Base-by-base conservation (phyloP, 768 basidiomycete genomes). In the Strobilomyces echinocephalus region DNA sequence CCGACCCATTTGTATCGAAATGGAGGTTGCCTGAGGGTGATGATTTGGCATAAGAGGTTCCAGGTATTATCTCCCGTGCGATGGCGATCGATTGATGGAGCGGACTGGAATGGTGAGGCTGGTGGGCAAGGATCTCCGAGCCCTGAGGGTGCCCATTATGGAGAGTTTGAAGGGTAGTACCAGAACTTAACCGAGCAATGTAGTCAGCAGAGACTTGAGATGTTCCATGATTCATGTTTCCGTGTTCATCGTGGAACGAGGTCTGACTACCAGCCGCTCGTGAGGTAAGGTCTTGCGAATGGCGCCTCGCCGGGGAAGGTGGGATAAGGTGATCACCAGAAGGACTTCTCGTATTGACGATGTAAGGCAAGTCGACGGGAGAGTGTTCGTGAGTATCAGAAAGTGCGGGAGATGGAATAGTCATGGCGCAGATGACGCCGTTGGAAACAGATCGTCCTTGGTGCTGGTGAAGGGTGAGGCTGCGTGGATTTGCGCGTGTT, bases 291-390 rank as follows among this genome's bases (percentile, higher is more conserved):
- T 49, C 54, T 41, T 41, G 56, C 1, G 63, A 57, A 44, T 46
- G 43, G 21, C 42, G 56, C 30, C 57, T 60, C 48, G 52, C 44
- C 8, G 50, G 55, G 34, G 42, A 10, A 5, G 52, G 66, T 16
- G 63, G 63, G 3, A 38, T 4, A 15, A 67, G 58, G 24, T 65
- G 64, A n/a, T 30, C 16, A 16, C 58, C 63, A 33, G 63, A 65
- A 8, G 46, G 47, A 10, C 62, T 61, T 35, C 54, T 59, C 20
- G 38, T 26, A 41, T 9, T 51, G 26, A n/a, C n/a, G n/a, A 34
- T 42, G n/a, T 59, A 63, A 14, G 56, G 54, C 20, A 31, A 36
- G 26, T 63, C 65, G 5, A 41, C 38, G 0, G 55, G 52, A 28
- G 65, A 64, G 31, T 18, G 40, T 31, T 48, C 60, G 4, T 46